A percentile compares a stretch with the other conserved stretches of the same genome.
Evolutionary conservation across 345 rosid genomes (phyloP).

Genomic region (Firmiana major): DNA sequence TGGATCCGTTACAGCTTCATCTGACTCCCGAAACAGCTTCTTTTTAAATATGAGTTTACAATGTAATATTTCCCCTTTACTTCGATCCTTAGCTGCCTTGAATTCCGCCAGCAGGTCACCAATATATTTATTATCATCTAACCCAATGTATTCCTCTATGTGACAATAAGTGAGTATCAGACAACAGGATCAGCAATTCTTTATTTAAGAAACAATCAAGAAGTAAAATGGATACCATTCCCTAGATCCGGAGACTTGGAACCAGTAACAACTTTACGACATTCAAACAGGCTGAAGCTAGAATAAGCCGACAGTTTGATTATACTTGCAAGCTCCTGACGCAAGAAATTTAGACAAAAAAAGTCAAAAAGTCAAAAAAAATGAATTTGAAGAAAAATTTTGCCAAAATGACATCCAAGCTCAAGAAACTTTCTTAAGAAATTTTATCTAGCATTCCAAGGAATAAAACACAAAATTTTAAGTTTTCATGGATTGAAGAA

Average conservation of each 20-base stretch:
- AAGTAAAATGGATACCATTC: conserved; percentile 52
- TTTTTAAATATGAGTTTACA: conserved; percentile 87
- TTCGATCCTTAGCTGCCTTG: conserved; percentile 88
- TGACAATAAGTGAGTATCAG: conserved; percentile 24
- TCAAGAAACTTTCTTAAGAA: neutral
- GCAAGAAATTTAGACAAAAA: conserved; percentile 9
- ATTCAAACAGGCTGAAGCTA: conserved; percentile 93
- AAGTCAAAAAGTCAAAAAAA: neutral
- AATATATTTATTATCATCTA: conserved; percentile 95
- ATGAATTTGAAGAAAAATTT: neutral
- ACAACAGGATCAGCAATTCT: conserved; percentile 12
- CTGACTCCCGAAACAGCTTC: conserved; percentile 92
- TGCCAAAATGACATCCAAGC: neutral
- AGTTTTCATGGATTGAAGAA: neutral
- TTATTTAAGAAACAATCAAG: conserved; percentile 6
- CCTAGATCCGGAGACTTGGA: conserved; percentile 87
- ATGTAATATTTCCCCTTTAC: conserved; percentile 94
- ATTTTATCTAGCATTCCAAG: neutral
- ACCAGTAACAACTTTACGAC: conserved; percentile 89
- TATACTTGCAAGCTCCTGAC: conserved; percentile 93
- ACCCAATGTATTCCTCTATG: conserved; percentile 86
- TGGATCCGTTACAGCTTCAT: conserved; percentile 89
- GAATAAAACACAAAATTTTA: conserved; percentile 2
- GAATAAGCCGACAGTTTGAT: conserved; percentile 84
- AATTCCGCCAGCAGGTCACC: conserved; percentile 92